These are phyloP conservation scores for Petunia hybrid DNA, from an alignment of 305 asterid genomes.

Conservation along the genomic window DNA sequence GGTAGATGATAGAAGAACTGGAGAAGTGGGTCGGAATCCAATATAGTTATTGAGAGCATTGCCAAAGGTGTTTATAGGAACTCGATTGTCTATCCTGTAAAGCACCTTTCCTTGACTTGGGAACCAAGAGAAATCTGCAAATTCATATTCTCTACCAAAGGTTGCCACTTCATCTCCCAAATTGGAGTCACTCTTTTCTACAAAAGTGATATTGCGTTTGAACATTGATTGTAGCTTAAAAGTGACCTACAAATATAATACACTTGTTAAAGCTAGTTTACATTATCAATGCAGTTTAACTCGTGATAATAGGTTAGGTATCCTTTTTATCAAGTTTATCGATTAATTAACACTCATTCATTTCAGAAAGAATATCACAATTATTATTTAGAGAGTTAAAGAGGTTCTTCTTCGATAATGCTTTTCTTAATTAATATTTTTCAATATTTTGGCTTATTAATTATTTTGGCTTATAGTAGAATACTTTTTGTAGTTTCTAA, in stretches of 20 bases:
- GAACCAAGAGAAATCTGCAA: slow-evolving; percentile 64
- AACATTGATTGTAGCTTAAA: slow-evolving; percentile 55
- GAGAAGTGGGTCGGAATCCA: slow-evolving; percentile 59
- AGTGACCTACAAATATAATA: slow-evolving; percentile 49
- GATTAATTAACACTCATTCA: too few relatives aligned
- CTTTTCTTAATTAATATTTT: too few relatives aligned
- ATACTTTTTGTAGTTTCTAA: too few relatives aligned
- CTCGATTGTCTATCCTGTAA: slow-evolving; percentile 61
- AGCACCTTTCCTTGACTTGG: slow-evolving; percentile 59
- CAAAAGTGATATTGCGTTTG: slow-evolving; percentile 55
- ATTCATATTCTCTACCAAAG: slow-evolving; percentile 64
- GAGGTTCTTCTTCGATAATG: too few relatives aligned
- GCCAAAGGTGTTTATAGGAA: slow-evolving; percentile 44
- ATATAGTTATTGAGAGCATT: slow-evolving; percentile 48
- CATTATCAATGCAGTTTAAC: too few relatives aligned
- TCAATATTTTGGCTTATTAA: too few relatives aligned
- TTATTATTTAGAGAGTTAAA: too few relatives aligned
- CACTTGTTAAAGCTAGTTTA: too few relatives aligned
- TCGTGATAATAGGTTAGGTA: too few relatives aligned
- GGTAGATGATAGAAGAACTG: slow-evolving; percentile 42
- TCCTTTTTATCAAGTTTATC: too few relatives aligned
- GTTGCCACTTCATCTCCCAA: slow-evolving; percentile 49
- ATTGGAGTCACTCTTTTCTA: slow-evolving; percentile 44
- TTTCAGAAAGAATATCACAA: too few relatives aligned
- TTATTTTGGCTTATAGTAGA: too few relatives aligned